Percentiles rank a stretch among this genome's conserved stretches.
Conservation (phyloP, 352 stramenopile genomes). For the Pythium phragmitis region DNA sequence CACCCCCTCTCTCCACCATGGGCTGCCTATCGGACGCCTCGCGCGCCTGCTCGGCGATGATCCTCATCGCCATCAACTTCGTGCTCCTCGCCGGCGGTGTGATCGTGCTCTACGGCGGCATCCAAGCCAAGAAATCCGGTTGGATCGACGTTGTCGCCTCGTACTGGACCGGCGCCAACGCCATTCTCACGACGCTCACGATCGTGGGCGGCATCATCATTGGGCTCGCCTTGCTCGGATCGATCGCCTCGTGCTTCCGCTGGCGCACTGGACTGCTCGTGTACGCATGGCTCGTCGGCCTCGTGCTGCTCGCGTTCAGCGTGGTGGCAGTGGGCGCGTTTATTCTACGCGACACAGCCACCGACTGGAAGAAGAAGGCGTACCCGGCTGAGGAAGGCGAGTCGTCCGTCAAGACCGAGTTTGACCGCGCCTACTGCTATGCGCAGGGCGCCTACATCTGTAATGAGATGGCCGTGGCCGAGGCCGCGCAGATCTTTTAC, state of each 20-base stretch:
- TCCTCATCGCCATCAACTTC: slow-evolving; percentile 62
- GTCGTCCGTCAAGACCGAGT: slow-evolving; percentile 48
- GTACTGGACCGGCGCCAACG: slow-evolving; percentile 49
- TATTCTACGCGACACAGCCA: slow-evolving; percentile 35
- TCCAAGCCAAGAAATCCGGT: slow-evolving; percentile 42
- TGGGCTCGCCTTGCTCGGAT: slow-evolving; percentile 54
- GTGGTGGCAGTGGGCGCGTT: slow-evolving; percentile 49
- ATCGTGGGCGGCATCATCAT: slow-evolving; percentile 55
- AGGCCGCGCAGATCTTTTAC: slow-evolving; percentile 51
- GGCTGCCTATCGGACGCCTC: slow-evolving; percentile 19
- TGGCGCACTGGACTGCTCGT: slow-evolving; percentile 56
- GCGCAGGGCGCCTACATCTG: slow-evolving; percentile 72
- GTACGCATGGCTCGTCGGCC: slow-evolving; percentile 50
- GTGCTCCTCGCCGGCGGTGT: slow-evolving; percentile 54
- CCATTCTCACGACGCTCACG: slow-evolving; percentile 48
- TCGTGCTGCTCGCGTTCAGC: slow-evolving; percentile 56
- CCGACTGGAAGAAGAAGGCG: slow-evolving; percentile 43
- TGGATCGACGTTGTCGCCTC: slow-evolving; percentile 65
- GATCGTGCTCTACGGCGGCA: slow-evolving; percentile 50
- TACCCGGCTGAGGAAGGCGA: slow-evolving; percentile 58
- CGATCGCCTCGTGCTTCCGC: slow-evolving; percentile 54
- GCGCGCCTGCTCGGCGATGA: slow-evolving; percentile 31
- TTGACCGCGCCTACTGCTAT: slow-evolving; percentile 74
- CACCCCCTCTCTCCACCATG: slow-evolving; percentile 10
- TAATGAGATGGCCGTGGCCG: slow-evolving; percentile 51